These are phyloP conservation scores for Talaromyces piceae DNA, from an alignment of 2,329 filamentous ascomycete genomes.

Conservation along the genomic window DNA sequence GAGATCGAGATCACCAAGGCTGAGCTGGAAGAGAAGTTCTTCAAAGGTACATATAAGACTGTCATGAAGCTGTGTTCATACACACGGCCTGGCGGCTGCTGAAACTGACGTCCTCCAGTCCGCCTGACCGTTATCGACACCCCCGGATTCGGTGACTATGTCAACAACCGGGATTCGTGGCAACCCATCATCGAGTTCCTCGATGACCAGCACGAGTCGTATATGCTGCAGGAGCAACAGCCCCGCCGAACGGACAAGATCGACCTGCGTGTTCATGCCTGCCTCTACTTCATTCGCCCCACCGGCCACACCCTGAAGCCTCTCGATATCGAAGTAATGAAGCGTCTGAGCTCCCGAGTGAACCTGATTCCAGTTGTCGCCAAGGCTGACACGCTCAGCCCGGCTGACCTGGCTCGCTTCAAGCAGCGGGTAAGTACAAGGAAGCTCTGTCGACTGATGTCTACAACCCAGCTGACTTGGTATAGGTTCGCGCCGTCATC, in stretches of 20 bases:
- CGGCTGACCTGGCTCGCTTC: conserved; percentile 82
- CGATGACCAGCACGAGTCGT: conserved; percentile 99
- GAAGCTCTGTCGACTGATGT: not conserved
- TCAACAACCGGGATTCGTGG: conserved; percentile 99
- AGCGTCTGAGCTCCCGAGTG: conserved; percentile 93
- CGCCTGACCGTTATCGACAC: conserved; percentile 98
- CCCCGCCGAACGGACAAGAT: conserved; percentile 98
- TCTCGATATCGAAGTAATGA: conserved; percentile 99
- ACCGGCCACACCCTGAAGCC: conserved; percentile 98
- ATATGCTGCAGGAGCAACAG: conserved; percentile 99
- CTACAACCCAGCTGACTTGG: conserved; percentile 17
- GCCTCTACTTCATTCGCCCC: conserved; percentile 97
- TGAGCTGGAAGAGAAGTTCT: conserved; percentile 99
- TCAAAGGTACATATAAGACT: conserved; percentile 93
- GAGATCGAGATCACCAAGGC: conserved; percentile 99
- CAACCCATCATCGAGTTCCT: conserved; percentile 99
- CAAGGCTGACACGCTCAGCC: conserved; percentile 96
- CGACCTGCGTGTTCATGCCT: conserved; percentile 95
- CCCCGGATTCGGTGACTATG: conserved; percentile 97
- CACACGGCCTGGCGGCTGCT: not conserved
- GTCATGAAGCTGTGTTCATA: too few species aligned
- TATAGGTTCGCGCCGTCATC: conserved; percentile 83
- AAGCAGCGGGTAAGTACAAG: conserved; percentile 68
- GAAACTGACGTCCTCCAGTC: conserved; percentile 51
- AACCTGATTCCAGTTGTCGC: conserved; percentile 98